Evolutionary conservation across 768 basidiomycete genomes (phyloP), one percentile per base, ranked within the genome.

Genomic region (Lentinula edodes): DNA sequence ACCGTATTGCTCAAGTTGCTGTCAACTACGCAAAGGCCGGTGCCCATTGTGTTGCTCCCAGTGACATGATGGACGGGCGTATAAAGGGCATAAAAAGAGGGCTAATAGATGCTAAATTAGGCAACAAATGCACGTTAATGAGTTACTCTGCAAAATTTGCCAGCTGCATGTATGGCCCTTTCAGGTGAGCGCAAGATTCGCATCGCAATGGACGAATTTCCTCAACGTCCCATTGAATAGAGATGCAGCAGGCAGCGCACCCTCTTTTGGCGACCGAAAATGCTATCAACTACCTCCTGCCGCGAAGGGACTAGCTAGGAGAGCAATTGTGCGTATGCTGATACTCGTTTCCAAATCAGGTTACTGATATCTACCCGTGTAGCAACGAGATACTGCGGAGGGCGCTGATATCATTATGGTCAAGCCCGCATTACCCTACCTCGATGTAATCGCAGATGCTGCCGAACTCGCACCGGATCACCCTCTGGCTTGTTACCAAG

Each of bases 391-490:
- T 72, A 80, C 83, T 0, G 75, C 70, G 8, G 97, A 98, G 77
- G 97, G 97, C 18, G 97, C 97, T 16, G 97, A 99, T 71, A 92
- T 99, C 69, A 87, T 99, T 71, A 98, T 99, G 95, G 94, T 99
- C 71, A 99, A 99, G 71, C 97, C 97, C 18, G 83, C 94, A 0
- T 74, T 98, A 63, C 95, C 97, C 0, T 98, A 98, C 76, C 91
- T 98, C 55, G 97, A 99, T 75, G 89, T 98, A 74, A 90, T 99
- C 66, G 83, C 90, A 36, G 93, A 97, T 69, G 93, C 93, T 15
- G 84, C 88, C 3, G 75, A 86, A 66, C 81, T 97, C 46, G 88
- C 91, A 5, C 85, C 85, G 0, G 87, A 96, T 70, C 89, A 92
- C 68, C 96, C 96, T 2, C 80, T 97, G n/a, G 97, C 97, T 0